A percentile compares a stretch with the other conserved stretches of the same genome.
Conservation (phyloP, 2,329 filamentous ascomycete species). For the Cladosporium austrohemisphaericum region DNA sequence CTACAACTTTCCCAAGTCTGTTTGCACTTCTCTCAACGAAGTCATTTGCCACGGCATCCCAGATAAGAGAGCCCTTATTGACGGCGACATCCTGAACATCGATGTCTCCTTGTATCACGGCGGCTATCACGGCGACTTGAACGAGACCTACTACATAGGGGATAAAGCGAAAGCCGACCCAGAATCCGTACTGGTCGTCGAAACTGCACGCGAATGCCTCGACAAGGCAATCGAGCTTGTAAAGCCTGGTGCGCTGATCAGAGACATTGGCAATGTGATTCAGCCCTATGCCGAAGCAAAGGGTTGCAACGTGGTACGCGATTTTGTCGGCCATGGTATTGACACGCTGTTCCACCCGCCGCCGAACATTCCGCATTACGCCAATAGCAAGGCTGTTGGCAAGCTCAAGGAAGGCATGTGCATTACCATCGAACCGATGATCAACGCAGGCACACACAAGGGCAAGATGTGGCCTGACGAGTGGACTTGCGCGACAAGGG, state of each 20-base stretch:
- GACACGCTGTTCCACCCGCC: slow-evolving; percentile 90
- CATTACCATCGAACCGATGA: slow-evolving; percentile 99
- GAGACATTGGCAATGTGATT: slow-evolving; percentile 90
- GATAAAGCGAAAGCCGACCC: slow-evolving; percentile 76
- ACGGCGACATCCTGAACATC: slow-evolving; percentile 96
- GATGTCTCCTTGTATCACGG: slow-evolving; percentile 92
- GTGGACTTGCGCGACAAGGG: slow-evolving; percentile 92
- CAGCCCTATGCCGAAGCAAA: slow-evolving; percentile 88
- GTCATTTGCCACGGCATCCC: slow-evolving; percentile 98
- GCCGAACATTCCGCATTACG: slow-evolving; percentile 94
- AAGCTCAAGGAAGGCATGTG: slow-evolving; percentile 95
- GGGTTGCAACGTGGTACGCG: slow-evolving; percentile 86
- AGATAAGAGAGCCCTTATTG: slow-evolving; percentile 77
- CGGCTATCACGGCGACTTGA: slow-evolving; percentile 93
- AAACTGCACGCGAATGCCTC: slow-evolving; percentile 82
- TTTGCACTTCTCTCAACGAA: slow-evolving; percentile 94
- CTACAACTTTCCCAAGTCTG: slow-evolving; percentile 93
- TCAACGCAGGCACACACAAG: slow-evolving; percentile 82
- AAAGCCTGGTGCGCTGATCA: slow-evolving; percentile 88
- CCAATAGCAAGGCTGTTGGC: slow-evolving; percentile 95
- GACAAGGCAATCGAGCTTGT: slow-evolving; percentile 88
- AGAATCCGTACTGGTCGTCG: slow-evolving; percentile 84
- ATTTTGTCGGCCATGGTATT: slow-evolving; percentile 94
- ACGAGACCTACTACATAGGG: slow-evolving; percentile 99
- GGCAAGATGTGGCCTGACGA: slow-evolving; percentile 98